Conservation (phyloP, 192 early-diverging fungal genomes). For the Obelidium mucronatum region DNA sequence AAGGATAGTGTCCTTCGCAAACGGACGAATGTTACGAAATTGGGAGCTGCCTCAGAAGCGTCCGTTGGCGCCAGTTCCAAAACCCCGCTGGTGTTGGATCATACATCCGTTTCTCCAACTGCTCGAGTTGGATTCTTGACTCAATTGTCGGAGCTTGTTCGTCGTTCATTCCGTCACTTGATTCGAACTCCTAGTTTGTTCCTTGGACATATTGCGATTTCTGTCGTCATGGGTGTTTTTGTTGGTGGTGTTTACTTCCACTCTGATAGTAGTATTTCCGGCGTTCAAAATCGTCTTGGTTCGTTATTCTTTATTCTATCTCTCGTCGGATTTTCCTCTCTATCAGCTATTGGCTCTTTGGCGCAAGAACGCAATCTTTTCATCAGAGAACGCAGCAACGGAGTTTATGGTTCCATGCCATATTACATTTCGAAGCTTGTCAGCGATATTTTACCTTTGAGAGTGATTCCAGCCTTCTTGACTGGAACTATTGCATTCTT, state of each 20-base stretch:
- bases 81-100: neutral
- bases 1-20: neutral
- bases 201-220: slow-evolving; percentile 62
- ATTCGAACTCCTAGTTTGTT: slow-evolving; percentile 54
- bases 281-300: slow-evolving; percentile 80
- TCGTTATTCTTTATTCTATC: slow-evolving; percentile 73
- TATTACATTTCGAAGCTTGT: slow-evolving; percentile 64
- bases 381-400: slow-evolving; percentile 57
- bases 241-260: slow-evolving; percentile 74
- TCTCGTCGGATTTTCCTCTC: slow-evolving; percentile 72
- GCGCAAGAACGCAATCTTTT: slow-evolving; percentile 52
- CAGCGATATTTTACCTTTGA: slow-evolving; percentile 74
- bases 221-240: slow-evolving; percentile 65
- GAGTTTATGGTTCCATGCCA: slow-evolving; percentile 53
- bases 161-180: slow-evolving; percentile 53
- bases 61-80: neutral
- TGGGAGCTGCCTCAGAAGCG: neutral
- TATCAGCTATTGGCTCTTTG: slow-evolving; percentile 68
- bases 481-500: slow-evolving; percentile 73
- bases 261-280: slow-evolving; percentile 60
- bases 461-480: slow-evolving; percentile 68
- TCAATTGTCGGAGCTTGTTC: slow-evolving; percentile 53
- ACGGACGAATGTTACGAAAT: neutral
- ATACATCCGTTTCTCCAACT: too few relatives aligned
- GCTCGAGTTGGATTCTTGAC: slow-evolving; percentile 56